These are phyloP conservation scores for Saccharomycopsis guyanensis DNA, from an alignment of 805 yeast species.

Conservation along the genomic window DNA sequence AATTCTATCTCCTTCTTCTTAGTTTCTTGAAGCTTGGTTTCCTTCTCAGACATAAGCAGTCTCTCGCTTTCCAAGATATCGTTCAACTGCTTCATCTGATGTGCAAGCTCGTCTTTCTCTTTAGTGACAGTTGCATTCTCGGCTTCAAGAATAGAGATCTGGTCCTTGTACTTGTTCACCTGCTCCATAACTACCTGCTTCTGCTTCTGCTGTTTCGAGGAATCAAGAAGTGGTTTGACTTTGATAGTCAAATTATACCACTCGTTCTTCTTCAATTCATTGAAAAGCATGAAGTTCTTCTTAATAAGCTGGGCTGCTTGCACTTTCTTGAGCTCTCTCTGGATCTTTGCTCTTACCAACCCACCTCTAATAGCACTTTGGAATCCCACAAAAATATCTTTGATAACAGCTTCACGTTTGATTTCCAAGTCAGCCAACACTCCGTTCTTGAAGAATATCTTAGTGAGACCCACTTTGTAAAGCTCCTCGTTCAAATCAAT, in stretches of 20 bases:
- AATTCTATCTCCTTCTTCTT: constrained; percentile 50
- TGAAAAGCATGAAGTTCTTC: constrained; percentile 48
- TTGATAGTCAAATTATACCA: constrained; percentile 74
- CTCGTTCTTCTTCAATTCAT: constrained; percentile 44
- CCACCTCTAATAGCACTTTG: constrained; percentile 64
- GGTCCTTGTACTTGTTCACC: constrained; percentile 42
- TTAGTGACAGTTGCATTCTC: constrained; percentile 27
- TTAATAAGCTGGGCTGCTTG: constrained; percentile 68
- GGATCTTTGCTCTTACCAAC: constrained; percentile 42
- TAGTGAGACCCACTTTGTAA: constrained; percentile 86
- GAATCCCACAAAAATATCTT: constrained; percentile 45
- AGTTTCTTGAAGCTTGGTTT: constrained; percentile 36
- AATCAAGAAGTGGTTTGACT: constrained; percentile 68
- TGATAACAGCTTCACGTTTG: constrained; percentile 58
- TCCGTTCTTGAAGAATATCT: constrained; percentile 94
- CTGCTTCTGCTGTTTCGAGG: constrained; percentile 53
- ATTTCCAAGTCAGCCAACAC: constrained; percentile 86
- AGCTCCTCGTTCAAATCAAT: constrained; percentile 64
- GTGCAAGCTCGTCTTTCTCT: constrained; percentile 25
- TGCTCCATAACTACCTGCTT: constrained; percentile 43
- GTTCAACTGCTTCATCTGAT: constrained; percentile 28
- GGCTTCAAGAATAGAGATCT: constrained; percentile 32
- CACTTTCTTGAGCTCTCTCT: constrained; percentile 44
- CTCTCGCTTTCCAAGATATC: constrained; percentile 34
- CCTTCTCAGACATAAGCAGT: constrained; percentile 38